These are phyloP conservation scores for Rhynchospora pubera DNA, from an alignment of 176 grass and related monocot genomes.

Conservation along the genomic window DNA sequence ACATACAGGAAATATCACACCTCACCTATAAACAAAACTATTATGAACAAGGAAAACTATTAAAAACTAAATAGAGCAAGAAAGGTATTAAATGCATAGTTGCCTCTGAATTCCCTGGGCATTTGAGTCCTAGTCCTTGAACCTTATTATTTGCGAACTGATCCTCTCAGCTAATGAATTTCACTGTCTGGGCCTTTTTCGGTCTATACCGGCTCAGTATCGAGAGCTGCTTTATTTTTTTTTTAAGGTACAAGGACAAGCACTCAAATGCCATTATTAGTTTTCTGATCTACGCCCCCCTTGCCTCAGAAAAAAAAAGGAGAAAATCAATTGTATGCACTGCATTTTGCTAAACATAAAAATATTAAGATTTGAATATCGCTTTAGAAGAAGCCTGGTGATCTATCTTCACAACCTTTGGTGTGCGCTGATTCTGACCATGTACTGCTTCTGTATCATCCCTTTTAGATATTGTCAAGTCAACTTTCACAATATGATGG, in stretches of 20 bases:
- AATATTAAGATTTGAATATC: conserved; percentile 39
- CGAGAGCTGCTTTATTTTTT: background rate
- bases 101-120: background rate
- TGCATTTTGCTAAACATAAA: background rate
- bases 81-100: conserved; percentile 11
- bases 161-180: background rate
- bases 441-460: conserved; percentile 16
- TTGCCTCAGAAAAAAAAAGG: background rate
- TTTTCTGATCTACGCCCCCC: background rate
- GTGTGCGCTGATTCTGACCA: conserved; percentile 8
- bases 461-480: conserved; percentile 32
- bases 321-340: background rate
- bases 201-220: background rate
- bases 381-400: conserved; percentile 39
- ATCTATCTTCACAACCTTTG: conserved; percentile 53
- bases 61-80: conserved; percentile 3
- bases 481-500: conserved; percentile 79
- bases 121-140: conserved; percentile 10
- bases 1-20: background rate
- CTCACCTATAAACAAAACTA: background rate
- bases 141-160: conserved; percentile 14
- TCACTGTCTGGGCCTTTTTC: background rate
- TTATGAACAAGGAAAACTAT: conserved; percentile 10
- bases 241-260: background rate
- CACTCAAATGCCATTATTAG: conserved; percentile 10